Evolutionary conservation across 257 asterid species (phyloP).

Genomic region (Anisodus tanguticus): DNA sequence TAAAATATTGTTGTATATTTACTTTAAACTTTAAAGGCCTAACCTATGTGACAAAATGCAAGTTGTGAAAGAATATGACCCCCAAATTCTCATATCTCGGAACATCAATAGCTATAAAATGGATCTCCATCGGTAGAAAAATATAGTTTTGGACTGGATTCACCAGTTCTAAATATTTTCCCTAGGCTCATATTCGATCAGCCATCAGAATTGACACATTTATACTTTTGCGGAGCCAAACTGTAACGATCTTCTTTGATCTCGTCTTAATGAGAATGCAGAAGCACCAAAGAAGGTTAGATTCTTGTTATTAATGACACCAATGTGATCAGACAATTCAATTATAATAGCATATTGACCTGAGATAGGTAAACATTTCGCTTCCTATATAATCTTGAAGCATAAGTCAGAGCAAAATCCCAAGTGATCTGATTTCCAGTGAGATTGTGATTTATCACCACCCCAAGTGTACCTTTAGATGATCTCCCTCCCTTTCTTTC

Average conservation of each 20-base stretch:
- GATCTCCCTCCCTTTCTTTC: neutral
- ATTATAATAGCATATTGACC: neutral
- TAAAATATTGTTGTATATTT: neutral
- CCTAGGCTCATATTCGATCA: neutral
- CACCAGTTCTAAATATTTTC: constrained; percentile 10
- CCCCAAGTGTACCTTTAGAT: neutral
- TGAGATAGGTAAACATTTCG: neutral
- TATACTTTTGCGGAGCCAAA: neutral
- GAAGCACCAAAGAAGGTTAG: neutral
- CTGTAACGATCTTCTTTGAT: neutral
- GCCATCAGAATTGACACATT: constrained; percentile 3
- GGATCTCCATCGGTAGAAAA: neutral
- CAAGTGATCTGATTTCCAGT: neutral
- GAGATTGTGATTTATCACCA: constrained; percentile 7
- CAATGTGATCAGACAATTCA: neutral
- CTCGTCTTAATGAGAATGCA: neutral
- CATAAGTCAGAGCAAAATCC: neutral
- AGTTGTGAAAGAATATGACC: neutral
- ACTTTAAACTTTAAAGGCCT: neutral
- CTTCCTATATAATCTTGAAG: neutral
- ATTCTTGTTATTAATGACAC: neutral
- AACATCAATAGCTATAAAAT: neutral
- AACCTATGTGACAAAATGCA: neutral
- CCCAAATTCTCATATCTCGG: neutral
- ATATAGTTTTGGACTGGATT: neutral